Conservation (phyloP, 2,329 filamentous ascomycete species). For the Paraphoma sp. region DNA sequence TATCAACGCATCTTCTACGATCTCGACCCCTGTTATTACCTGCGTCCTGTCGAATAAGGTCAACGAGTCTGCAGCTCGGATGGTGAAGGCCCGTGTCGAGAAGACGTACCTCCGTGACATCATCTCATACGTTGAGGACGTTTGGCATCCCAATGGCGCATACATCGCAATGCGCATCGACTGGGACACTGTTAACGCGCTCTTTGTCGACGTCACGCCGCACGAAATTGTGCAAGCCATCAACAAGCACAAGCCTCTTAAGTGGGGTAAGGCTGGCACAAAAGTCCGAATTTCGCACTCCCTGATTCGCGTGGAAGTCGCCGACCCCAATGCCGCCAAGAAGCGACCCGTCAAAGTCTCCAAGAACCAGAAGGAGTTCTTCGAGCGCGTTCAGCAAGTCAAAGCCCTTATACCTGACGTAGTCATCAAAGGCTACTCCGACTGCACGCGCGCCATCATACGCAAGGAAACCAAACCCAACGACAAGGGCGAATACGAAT, state of each 20-base stretch:
- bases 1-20: constrained; percentile 94
- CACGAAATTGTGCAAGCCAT: constrained; percentile 79
- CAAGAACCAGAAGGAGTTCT: constrained; percentile 64
- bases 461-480: constrained; percentile 75
- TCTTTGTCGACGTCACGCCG: constrained; percentile 80
- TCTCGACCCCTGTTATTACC: constrained; percentile 92
- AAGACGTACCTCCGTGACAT: constrained; percentile 90
- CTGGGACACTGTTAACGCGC: constrained; percentile 75
- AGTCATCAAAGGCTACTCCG: constrained; percentile 88
- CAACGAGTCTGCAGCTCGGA: constrained; percentile 79
- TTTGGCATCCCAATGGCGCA: constrained; percentile 79
- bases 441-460: constrained; percentile 86
- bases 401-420: constrained; percentile 82
- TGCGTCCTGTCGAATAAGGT: constrained; percentile 81
- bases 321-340: constrained; percentile 50
- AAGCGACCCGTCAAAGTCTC: constrained; percentile 36
- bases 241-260: constrained; percentile 80
- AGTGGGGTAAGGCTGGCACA: constrained; percentile 72
- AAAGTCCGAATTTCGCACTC: constrained; percentile 46
- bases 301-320: constrained; percentile 76
- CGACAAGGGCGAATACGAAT: constrained; percentile 66
- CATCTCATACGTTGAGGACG: constrained; percentile 82
- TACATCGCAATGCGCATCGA: constrained; percentile 85
- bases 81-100: constrained; percentile 92
- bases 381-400: constrained; percentile 82